Conservation (phyloP, 768 basidiomycete species). For the Leucocoprinus leucothites region DNA sequence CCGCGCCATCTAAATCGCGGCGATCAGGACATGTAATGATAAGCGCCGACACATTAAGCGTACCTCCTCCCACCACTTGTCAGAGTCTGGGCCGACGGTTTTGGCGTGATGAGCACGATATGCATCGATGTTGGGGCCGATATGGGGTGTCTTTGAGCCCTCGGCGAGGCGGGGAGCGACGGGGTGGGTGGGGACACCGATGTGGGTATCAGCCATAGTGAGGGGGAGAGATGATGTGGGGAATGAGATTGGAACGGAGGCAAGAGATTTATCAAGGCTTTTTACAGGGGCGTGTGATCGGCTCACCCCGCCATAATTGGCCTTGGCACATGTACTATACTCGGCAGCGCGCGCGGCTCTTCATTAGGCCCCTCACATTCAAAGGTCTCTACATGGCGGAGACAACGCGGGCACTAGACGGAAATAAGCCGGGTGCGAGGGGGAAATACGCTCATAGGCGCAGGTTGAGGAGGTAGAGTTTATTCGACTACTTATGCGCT, state of each 20-base stretch:
- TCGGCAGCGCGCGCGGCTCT: too few species aligned
- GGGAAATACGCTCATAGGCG: too few species aligned
- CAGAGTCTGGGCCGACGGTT: constrained; percentile 74
- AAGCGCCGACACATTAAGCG: constrained; percentile 14
- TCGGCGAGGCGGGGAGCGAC: constrained; percentile 70
- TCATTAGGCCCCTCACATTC: not conserved
- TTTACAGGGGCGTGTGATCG: constrained; percentile 3
- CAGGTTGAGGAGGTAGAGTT: too few species aligned
- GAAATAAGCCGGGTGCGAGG: constrained; percentile 21
- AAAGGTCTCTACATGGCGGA: constrained; percentile 18
- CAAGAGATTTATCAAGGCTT: constrained; percentile 1
- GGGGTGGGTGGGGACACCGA: constrained; percentile 52
- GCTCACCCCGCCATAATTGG: constrained; percentile 2
- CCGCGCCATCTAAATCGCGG: constrained; percentile 51
- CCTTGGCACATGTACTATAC: not conserved
- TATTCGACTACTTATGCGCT: too few species aligned
- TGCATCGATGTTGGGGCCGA: constrained; percentile 76
- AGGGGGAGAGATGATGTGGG: constrained; percentile 15
- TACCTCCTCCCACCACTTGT: constrained; percentile 89
- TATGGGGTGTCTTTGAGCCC: constrained; percentile 65
- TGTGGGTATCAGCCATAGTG: constrained; percentile 38
- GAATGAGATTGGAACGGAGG: constrained; percentile 11
- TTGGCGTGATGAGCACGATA: constrained; percentile 65
- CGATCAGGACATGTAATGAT: not conserved
- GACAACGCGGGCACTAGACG: constrained; percentile 23